phyloP scores from a whole-genome alignment of 2,329 filamentous ascomycete species.

The Phialophora verrucosa region DNA sequence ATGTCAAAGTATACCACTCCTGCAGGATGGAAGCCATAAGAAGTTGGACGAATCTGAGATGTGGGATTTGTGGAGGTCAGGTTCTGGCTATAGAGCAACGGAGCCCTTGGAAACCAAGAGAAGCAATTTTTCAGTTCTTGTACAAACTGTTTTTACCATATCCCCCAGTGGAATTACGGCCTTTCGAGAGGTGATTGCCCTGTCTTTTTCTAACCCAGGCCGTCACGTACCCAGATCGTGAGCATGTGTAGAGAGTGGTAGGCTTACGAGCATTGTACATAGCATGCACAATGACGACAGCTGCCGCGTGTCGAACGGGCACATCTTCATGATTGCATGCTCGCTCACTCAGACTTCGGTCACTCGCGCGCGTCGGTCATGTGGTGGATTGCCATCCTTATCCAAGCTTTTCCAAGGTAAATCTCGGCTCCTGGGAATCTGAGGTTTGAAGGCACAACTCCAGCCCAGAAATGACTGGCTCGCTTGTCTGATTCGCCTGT shows the following conservation, averaged over 20 bases:
- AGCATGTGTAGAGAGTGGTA: neutral
- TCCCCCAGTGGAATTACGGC: neutral
- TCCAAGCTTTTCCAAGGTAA: neutral
- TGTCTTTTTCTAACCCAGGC: neutral
- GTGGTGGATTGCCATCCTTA: neutral
- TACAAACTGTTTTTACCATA: constrained; percentile 19
- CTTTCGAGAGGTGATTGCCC: neutral
- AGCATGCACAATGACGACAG: constrained; percentile 14
- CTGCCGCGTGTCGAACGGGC: neutral
- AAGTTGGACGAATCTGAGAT: neutral
- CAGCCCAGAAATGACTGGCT: neutral
- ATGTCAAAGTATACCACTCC: constrained; percentile 28
- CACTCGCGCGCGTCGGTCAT: neutral
- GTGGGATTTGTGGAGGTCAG: neutral
- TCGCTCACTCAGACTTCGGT: neutral
- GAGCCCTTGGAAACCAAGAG: neutral
- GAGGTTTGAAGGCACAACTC: neutral
- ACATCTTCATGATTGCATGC: neutral
- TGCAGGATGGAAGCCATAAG: constrained; percentile 29
- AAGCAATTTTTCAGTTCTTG: constrained; percentile 28
- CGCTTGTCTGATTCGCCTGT: constrained; percentile 1
- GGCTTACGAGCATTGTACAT: too few species aligned
- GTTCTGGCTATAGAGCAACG: neutral
- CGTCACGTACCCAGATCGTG: neutral
- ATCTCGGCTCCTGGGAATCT: neutral